A percentile compares a stretch with the other conserved stretches of the same genome.
Evolutionary conservation across 805 yeast species (phyloP).

Genomic region (Starmera dryadoides): DNA sequence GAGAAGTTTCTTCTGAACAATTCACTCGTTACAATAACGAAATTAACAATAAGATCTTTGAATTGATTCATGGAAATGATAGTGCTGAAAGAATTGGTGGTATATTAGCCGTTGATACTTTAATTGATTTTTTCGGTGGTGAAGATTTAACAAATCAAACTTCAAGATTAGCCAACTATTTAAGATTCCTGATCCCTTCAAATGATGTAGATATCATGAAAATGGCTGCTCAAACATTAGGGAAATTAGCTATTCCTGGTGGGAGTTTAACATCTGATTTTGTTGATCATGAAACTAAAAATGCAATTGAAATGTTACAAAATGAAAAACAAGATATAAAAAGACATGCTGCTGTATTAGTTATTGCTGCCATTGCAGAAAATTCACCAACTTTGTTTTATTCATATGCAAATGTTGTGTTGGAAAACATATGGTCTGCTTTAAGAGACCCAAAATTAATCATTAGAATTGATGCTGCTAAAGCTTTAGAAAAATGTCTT

Average conservation of each 20-base stretch:
- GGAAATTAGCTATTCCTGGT: constrained; percentile 83
- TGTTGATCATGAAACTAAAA: constrained; percentile 86
- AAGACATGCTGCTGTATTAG: constrained; percentile 85
- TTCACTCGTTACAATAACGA: constrained; percentile 76
- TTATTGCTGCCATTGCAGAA: constrained; percentile 75
- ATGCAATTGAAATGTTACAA: constrained; percentile 86
- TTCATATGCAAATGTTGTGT: constrained; percentile 67
- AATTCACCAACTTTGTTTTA: constrained; percentile 82
- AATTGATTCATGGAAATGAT: constrained; percentile 70
- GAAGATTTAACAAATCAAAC: constrained; percentile 85
- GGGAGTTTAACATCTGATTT: constrained; percentile 86
- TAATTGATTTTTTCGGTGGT: constrained; percentile 79
- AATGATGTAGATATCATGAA: constrained; percentile 81
- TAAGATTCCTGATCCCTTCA: constrained; percentile 72
- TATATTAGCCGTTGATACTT: constrained; percentile 80
- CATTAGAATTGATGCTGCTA: constrained; percentile 79
- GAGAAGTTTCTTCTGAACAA: constrained; percentile 79
- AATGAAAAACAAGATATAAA: constrained; percentile 81
- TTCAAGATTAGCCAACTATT: constrained; percentile 84
- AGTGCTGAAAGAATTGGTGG: constrained; percentile 78
- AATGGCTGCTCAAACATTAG: constrained; percentile 80
- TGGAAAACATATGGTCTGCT: constrained; percentile 84
- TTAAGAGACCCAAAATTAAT: constrained; percentile 69
- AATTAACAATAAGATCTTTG: constrained; percentile 82
- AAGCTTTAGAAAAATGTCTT: constrained; percentile 70